Base-by-base conservation (phyloP, 2,329 filamentous ascomycete genomes). In the Neocucurbitaria cava region DNA sequence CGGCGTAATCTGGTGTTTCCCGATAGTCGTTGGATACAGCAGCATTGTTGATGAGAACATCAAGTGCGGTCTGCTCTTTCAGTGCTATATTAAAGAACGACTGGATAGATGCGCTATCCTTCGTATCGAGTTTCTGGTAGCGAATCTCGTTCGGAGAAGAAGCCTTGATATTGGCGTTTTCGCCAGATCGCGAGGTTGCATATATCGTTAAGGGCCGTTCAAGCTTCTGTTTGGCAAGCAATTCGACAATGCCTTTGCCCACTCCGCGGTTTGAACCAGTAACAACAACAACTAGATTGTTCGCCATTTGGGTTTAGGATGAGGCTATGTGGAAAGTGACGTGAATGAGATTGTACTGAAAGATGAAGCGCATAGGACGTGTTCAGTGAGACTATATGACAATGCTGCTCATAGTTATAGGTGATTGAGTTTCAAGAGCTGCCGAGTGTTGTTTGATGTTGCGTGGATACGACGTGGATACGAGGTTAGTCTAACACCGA, bases 21-120 rank as follows among this genome's bases (percentile, higher is more conserved):
- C 47, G 13, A 21, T 58, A 39, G 43, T 64, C 59, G 39, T 62
- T 60, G 30, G 53, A 60, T n/a, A 68, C 36, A 7, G 61, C 65
- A 2, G 65, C 65, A 21, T 66, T 68, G 44, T 68, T 68, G 51
- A 68, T 66, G 5, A 68, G 53, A 21, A 65, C 36, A 40, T 65
- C 56, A 24, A 65, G 46, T 13, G 47, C 47, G n/a, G 23, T n/a
- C 10, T 59, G 44, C 13, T 53, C 13, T 6, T 52, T 31, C 1
- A 55, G 26, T 9, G n/a, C 41, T 9, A 21, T 21, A 3, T 48
- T 31, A 46, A 66, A 47, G 33, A 68, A 61, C 3, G 54, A 42
- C 5, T 44, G 33, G 21, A 65, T 63, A n/a, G 63, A 68, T 8
- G 49, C 33, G 13, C 18, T 26, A 35, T 59, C 49, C 21, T 47